Base-by-base conservation (phyloP, 1,284 basidiomycete genomes). In the Blastosporella zonata region DNA sequence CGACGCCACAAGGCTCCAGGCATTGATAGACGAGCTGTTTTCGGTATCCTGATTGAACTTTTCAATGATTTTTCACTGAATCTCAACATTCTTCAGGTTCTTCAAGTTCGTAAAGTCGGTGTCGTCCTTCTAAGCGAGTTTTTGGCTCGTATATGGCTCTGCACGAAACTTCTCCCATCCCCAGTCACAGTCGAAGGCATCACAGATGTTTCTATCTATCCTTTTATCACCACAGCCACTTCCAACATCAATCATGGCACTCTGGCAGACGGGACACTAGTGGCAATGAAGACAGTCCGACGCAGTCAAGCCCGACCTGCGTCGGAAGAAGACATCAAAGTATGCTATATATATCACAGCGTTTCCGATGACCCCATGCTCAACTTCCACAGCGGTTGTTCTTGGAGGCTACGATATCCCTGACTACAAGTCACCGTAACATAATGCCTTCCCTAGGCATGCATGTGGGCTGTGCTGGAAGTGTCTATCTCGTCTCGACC, bases 281-380 rank as follows among this genome's bases (percentile, higher is more conserved):
- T 54, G 15, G 52, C 45, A 6, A 10, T 54, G 46, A 54, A 54
- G 34, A 42, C 52, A 25, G 42, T 39, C 17, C 48, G 52, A 6
- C 42, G 35, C 3, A 47, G 41, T 43, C 13, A 41, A 27, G 37
- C 37, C 2, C 43, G 29, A 31, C 41, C 48, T 17, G 34, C 37
- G 1, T n/a, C 48, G 5, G 37, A 41, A 7, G 38, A 42, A 17
- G 41, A 37, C 7, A 12, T 47, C 21, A 43, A 43, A 37, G 52
- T 53, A 6, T 15, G 40, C 36, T 18, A 17, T 7, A 18, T 10
- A 5, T 5, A 17, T 18, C 2, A 15, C 3, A 35, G 17, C 10
- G 6, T 10, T 13, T 5, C 6, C 15, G 4, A 6, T 34, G 6
- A 34, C 17, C 13, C 13, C 15, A 17, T 5, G 17, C 13, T 25